A percentile compares a stretch with the other conserved stretches of the same genome.
Evolutionary conservation across 2,329 filamentous ascomycete genomes (phyloP).

Genomic region (Juglanconis sp.): DNA sequence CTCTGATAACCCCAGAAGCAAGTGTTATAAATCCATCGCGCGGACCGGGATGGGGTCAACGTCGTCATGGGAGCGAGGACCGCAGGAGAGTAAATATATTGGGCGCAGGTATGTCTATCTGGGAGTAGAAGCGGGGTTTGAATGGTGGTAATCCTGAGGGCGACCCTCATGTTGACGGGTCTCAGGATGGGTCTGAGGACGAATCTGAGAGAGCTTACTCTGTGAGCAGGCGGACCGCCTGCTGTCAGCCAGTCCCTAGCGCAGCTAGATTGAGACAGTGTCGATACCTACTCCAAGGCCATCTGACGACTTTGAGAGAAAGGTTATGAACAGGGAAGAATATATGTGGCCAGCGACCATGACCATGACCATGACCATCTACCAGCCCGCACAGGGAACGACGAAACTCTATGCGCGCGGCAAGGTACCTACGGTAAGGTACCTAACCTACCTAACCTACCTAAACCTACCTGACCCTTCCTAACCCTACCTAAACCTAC

Average conservation of each 20-base stretch:
- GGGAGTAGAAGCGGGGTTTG: conserved; percentile 6
- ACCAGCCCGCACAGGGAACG: no score
- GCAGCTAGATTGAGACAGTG: conserved; percentile 18
- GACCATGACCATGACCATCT: neutral
- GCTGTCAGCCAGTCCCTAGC: conserved; percentile 12
- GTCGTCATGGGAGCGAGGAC: neutral
- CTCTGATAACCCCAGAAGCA: neutral
- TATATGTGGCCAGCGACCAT: neutral
- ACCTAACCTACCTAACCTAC: no score
- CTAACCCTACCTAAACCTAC: no score
- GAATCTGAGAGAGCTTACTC: conserved; percentile 13
- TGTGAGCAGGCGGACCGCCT: conserved; percentile 4
- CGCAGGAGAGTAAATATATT: neutral
- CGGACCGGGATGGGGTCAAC: neutral
- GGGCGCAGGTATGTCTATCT: neutral
- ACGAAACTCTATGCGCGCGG: no score
- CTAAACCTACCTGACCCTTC: no score
- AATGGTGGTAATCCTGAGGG: conserved; percentile 1
- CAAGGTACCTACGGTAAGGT: no score
- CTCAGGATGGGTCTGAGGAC: neutral
- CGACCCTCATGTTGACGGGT: neutral
- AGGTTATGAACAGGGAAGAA: conserved; percentile 1
- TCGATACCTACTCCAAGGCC: conserved; percentile 4
- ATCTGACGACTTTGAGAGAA: conserved; percentile 6
- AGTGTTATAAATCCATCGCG: neutral